Evolutionary conservation across 306 rosid genomes (phyloP).

Genomic region (Quercus aquifolioides): DNA sequence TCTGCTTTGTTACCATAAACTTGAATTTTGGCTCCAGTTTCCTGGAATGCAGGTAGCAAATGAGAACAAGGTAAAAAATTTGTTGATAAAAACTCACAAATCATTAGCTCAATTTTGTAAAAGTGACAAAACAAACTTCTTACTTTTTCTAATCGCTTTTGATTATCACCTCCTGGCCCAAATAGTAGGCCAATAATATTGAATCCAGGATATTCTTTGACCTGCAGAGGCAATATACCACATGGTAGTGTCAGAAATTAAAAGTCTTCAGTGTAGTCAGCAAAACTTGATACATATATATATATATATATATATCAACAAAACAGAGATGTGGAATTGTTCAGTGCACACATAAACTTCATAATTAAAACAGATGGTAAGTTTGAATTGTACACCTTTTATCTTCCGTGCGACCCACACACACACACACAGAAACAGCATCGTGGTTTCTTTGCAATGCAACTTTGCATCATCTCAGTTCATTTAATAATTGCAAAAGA

Average conservation of each 20-base stretch:
- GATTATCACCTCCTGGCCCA: slow-evolving; percentile 82
- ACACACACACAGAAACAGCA: not conserved
- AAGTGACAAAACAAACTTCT: slow-evolving; percentile 16
- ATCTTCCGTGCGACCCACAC: not conserved
- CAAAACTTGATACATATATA: not conserved
- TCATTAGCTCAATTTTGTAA: slow-evolving; percentile 1
- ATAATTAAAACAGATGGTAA: not conserved
- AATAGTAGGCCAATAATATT: slow-evolving; percentile 71
- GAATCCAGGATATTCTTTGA: slow-evolving; percentile 70
- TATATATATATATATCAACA: not conserved
- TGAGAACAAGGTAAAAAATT: not conserved
- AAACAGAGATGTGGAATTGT: not conserved
- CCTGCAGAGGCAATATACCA: slow-evolving; percentile 50
- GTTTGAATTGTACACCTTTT: not conserved
- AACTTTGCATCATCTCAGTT: not conserved
- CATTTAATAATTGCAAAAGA: not conserved
- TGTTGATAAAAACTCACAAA: slow-evolving; percentile 10
- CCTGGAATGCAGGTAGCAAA: slow-evolving; percentile 42
- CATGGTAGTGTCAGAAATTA: not conserved
- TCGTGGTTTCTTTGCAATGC: not conserved
- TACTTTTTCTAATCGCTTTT: slow-evolving; percentile 84
- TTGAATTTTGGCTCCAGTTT: slow-evolving; percentile 84
- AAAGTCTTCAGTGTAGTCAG: not conserved
- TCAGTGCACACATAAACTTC: not conserved
- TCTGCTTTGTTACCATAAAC: slow-evolving; percentile 66